Base-by-base conservation (phyloP, 306 rosid genomes). In the Cercis canadensis region DNA sequence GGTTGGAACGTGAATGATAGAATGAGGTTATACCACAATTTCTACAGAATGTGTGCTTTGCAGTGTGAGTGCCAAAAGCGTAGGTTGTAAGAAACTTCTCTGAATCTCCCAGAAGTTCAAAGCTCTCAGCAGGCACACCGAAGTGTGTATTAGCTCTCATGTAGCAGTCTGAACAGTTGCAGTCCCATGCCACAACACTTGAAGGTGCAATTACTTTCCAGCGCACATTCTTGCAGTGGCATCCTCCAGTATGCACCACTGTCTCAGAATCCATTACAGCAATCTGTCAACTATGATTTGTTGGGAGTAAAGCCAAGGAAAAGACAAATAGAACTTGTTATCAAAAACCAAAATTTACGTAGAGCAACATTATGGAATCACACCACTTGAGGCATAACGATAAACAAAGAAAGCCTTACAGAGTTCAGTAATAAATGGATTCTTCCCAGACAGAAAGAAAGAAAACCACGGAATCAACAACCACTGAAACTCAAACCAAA, bases 1-100 rank as follows among this genome's bases (percentile, higher is more conserved):
- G 97, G 70, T 93, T 93, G 7, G 94, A 90, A 39, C 96, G 98
- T 2, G 96, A 96, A 78, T 67, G 46, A 66, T 75, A 93, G 75
- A 90, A 93, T 4, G 98, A 93, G 60, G 97, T 88, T 70, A 93
- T 90, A 41, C 97, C 97, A 72, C 98, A 93, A 43, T 79, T 76
- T 63, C 84, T 93, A 46, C 97, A 93, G 57, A 93, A 93, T 9
- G 84, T 87, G 76, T 93, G 98, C 74, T 87, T 93, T 44, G 94
- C 98, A 13, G 85, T 84, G 57, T 88, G 96, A 76, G 88, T 71
- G 11, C 90, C 98, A 58, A 87, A 93, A 19, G 90, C 84, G 71
- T 90, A 93, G 44, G 96, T 87, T 18, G 94, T 85, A 18, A 93
- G 59, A 62, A 82, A 90, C 75, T 82, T 73, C n/a, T 29, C 47